Evolutionary conservation across 345 rosid species (phyloP).

Genomic region (Gossypium ekmanianum): DNA sequence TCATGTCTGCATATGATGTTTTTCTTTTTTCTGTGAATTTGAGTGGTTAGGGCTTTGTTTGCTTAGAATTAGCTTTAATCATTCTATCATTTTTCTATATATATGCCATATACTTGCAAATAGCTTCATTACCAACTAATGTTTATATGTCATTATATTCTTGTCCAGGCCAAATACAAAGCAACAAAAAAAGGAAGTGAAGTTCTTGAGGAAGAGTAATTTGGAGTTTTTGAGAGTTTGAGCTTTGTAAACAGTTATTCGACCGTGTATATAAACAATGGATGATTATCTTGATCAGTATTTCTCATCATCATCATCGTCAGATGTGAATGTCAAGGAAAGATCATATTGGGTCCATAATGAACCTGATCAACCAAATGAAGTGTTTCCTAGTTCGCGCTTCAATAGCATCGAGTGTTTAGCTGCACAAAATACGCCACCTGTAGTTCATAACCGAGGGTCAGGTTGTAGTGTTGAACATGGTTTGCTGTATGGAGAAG

Average conservation of each 20-base stretch:
- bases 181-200: not conserved
- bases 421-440: conserved; percentile 24
- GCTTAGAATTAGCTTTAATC: not conserved
- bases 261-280: conserved; percentile 18
- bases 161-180: not conserved
- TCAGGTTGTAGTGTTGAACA: conserved; percentile 18
- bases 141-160: not conserved
- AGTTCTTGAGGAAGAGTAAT: not conserved
- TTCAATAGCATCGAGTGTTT: conserved; percentile 18
- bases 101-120: not conserved
- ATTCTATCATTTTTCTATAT: too few species aligned
- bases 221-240: not conserved
- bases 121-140: not conserved
- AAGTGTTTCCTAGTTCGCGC: conserved; percentile 20
- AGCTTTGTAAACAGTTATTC: not conserved
- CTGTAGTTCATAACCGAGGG: conserved; percentile 26
- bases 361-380: conserved; percentile 26
- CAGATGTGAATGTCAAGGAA: conserved; percentile 28
- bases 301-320: conserved; percentile 30
- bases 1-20: not conserved
- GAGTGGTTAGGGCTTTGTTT: not conserved
- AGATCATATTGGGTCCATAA: conserved; percentile 27
- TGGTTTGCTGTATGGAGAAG: conserved; percentile 23
- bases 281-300: conserved; percentile 37
- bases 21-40: not conserved